These are phyloP conservation scores for Rhizopus stolonifer DNA, from an alignment of 371 early-diverging fungal genomes.

Conservation along the genomic window DNA sequence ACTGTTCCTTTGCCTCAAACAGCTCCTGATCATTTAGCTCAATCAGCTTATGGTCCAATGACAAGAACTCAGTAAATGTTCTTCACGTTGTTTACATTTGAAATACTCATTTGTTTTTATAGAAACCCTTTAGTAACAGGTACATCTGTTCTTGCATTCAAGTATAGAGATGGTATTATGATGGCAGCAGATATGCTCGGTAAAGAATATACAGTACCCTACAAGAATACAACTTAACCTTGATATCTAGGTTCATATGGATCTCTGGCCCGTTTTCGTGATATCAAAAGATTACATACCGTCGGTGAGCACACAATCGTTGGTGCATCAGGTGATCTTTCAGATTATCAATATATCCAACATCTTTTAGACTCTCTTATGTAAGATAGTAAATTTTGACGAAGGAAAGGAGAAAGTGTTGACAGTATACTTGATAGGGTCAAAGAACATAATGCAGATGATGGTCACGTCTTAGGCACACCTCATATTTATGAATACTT, in stretches of 20 bases:
- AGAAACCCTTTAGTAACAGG: conserved; percentile 94
- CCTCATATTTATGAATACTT: conserved; percentile 89
- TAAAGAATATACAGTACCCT: conserved; percentile 19
- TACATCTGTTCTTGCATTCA: conserved; percentile 94
- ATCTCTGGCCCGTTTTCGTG: conserved; percentile 91
- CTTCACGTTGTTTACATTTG: neutral
- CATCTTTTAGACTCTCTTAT: conserved; percentile 82
- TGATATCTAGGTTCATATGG: conserved; percentile 88
- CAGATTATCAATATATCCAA: conserved; percentile 91
- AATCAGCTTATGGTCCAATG: conserved; percentile 53
- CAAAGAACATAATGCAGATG: conserved; percentile 84
- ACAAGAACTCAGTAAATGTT: conserved; percentile 61
- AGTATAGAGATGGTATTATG: conserved; percentile 98
- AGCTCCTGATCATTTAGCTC: conserved; percentile 37
- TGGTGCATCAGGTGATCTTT: conserved; percentile 94
- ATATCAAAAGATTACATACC: conserved; percentile 81
- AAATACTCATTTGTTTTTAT: conserved; percentile 5
- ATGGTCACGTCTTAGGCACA: conserved; percentile 86
- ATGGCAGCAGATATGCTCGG: conserved; percentile 95
- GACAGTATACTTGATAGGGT: conserved; percentile 53
- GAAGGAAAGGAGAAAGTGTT: neutral
- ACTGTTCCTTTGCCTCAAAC: conserved; percentile 58
- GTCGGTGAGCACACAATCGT: conserved; percentile 85
- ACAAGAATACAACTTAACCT: neutral
- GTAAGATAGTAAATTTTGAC: conserved; percentile 43